phyloP scores from a whole-genome alignment of 352 stramenopile genomes.

The Peronospora belbahrii region DNA sequence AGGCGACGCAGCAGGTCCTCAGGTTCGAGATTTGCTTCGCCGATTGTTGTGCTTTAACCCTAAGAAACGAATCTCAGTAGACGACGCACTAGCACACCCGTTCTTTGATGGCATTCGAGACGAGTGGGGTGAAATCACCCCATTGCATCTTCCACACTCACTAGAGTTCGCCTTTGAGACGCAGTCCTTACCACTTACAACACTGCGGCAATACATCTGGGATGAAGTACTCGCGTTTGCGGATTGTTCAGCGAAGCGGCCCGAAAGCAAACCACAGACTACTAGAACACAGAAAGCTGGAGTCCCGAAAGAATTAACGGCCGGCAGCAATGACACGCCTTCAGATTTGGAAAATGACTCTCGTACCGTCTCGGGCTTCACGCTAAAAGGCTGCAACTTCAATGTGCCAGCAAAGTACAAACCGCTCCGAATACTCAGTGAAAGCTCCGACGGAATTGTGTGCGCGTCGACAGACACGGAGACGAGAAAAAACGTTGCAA shows the following conservation, averaged over 20 bases:
- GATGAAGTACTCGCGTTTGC: conserved; percentile 65
- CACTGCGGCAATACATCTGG: conserved; percentile 72
- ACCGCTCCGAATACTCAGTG: conserved; percentile 78
- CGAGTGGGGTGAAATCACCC: conserved; percentile 68
- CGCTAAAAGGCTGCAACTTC: conserved; percentile 80
- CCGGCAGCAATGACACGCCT: conserved; percentile 17
- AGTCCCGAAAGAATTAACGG: conserved; percentile 1
- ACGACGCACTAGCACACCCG: conserved; percentile 80
- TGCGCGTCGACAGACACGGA: conserved; percentile 69
- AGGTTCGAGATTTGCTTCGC: conserved; percentile 76
- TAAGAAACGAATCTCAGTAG: conserved; percentile 82
- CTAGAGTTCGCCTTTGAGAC: conserved; percentile 80
- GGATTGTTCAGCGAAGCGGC: conserved; percentile 17
- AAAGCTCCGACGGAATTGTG: conserved; percentile 91
- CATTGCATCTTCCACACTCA: conserved; percentile 57
- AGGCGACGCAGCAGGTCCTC: conserved; percentile 33
- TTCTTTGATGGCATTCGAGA: conserved; percentile 88
- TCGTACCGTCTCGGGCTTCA: conserved; percentile 51
- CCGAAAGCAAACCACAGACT: conserved; percentile 20
- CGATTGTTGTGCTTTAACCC: conserved; percentile 89
- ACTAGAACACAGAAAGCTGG: conserved; percentile 5
- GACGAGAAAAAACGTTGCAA: conserved; percentile 77
- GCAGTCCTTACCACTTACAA: conserved; percentile 60
- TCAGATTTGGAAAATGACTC: conserved; percentile 52
- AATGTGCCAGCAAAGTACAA: conserved; percentile 78